Base-by-base conservation (phyloP, 2,329 filamentous ascomycete species). In the Orbilia blumenaviensis region DNA sequence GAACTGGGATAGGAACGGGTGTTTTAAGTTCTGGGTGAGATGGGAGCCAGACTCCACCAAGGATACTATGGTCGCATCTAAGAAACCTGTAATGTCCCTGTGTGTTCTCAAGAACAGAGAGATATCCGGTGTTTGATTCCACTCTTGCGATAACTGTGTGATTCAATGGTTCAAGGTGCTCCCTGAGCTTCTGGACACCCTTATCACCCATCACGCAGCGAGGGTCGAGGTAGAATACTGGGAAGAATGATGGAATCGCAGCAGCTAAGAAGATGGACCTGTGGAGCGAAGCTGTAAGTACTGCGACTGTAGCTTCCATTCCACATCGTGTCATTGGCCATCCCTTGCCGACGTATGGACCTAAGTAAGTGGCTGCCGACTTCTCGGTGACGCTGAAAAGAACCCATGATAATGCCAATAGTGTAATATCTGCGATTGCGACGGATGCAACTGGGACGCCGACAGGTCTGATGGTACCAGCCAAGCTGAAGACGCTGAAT, bases 31-130 rank as follows among this genome's bases (percentile, higher is more conserved):
- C 78, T 18, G 81, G 79, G 83, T 84, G 79, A 2, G 79, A 56
- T 42, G 85, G 85, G 10, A 90, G 87, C 94, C 94, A 99, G 83
- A 97, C 92, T 36, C 95, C 95, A 42, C 95, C 95, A 0, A 99
- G 87, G 32, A 99, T 86, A 80, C 93, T 97, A 82, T 99, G 95
- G 80, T 98, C 95, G 82, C 93, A 97, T 75, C 95, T 89, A 86
- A 99, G 88, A 14, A 94, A 89, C 1, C 93, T 88, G 83, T 92
- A 97, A 0, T 89, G 88, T 41, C 88, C 86, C 3, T 89, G 83
- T 6, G 86, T 81, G 81, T 89, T 95, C 79, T 99, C 92, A 25
- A 97, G 82, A 0, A 99, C 92, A 0, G 94, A 97, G 46, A 99
- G 86, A 81, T 99, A 98, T 5, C 95, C 95, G 0, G 95, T 98